Evolutionary conservation across 805 yeast genomes (phyloP).

Genomic region (Starmerella bombicola): DNA sequence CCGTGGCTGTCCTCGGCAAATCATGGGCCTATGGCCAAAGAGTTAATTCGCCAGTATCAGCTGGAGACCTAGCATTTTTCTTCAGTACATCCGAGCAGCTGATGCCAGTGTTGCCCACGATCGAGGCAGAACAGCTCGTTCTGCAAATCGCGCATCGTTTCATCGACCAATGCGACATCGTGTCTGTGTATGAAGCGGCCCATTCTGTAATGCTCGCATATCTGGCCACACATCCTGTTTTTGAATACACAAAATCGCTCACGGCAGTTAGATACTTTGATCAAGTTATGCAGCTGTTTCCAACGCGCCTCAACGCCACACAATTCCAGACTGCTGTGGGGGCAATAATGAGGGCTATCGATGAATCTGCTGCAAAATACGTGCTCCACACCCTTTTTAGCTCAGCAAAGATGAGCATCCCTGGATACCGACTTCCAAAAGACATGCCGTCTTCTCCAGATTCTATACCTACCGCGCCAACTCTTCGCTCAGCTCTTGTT

Average conservation of each 20-base stretch:
- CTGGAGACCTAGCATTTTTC: slow-evolving; percentile 18
- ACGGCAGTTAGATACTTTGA: slow-evolving; percentile 34
- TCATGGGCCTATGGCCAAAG: slow-evolving; percentile 12
- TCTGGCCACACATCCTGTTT: slow-evolving; percentile 20
- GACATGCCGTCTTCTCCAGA: slow-evolving; percentile 16
- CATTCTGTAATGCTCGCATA: slow-evolving; percentile 47
- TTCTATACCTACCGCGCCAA: slow-evolving; percentile 22
- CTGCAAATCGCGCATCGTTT: slow-evolving; percentile 14
- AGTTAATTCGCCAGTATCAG: slow-evolving; percentile 2
- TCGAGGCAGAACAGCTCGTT: slow-evolving; percentile 8
- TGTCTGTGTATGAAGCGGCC: slow-evolving; percentile 39
- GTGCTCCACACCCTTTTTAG: slow-evolving; percentile 36
- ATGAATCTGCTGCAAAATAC: slow-evolving; percentile 29
- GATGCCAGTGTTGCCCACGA: slow-evolving; percentile 12
- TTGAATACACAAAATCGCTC: slow-evolving; percentile 20
- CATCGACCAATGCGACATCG: slow-evolving; percentile 19
- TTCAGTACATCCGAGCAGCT: slow-evolving; percentile 18
- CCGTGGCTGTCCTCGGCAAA: slow-evolving; percentile 5
- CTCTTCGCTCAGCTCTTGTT: slow-evolving; percentile 38
- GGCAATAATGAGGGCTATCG: slow-evolving; percentile 38
- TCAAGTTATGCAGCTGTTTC: slow-evolving; percentile 44
- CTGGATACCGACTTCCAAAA: slow-evolving; percentile 32
- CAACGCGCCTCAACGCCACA: slow-evolving; percentile 38
- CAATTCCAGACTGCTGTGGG: slow-evolving; percentile 50
- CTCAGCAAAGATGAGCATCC: slow-evolving; percentile 25